Conservation (phyloP, 2,329 filamentous ascomycete species). For the Saccharata proteae region DNA sequence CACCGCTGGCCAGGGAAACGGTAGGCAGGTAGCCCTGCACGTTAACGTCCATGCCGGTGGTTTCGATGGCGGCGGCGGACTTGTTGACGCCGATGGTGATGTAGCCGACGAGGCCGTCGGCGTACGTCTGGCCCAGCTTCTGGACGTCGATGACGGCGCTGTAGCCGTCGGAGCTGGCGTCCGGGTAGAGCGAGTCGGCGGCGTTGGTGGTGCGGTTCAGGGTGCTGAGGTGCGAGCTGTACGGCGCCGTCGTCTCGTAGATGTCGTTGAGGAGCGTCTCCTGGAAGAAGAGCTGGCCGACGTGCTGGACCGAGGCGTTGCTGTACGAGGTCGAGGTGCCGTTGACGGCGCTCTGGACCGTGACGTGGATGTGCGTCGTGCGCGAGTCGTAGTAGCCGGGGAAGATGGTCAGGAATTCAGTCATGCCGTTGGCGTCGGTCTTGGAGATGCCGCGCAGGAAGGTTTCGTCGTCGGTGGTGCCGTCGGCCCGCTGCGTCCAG, state of each 20-base stretch:
- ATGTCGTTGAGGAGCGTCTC: conserved; percentile 43
- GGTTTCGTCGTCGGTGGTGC: conserved; percentile 20
- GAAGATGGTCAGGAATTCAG: conserved; percentile 38
- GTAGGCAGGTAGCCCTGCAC: conserved; percentile 3
- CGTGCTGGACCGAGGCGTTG: conserved; percentile 37
- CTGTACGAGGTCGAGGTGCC: conserved; percentile 39
- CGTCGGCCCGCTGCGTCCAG: conserved; percentile 13
- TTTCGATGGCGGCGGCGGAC: neutral
- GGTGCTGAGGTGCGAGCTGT: conserved; percentile 26
- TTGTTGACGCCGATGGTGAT: conserved; percentile 10
- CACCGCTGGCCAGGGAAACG: neutral
- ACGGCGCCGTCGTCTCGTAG: conserved; percentile 31
- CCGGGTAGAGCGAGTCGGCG: conserved; percentile 38
- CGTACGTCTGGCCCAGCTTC: conserved; percentile 38
- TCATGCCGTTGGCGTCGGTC: conserved; percentile 35
- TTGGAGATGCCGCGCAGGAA: conserved; percentile 38
- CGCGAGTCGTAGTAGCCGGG: conserved; percentile 32
- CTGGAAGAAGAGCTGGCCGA: conserved; percentile 55
- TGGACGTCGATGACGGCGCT: conserved; percentile 47
- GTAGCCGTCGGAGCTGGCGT: conserved; percentile 30
- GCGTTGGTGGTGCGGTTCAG: conserved; percentile 36
- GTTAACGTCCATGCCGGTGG: neutral
- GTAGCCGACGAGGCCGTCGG: conserved; percentile 21
- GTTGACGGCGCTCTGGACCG: conserved; percentile 30
- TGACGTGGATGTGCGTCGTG: conserved; percentile 27